A percentile compares a stretch with the other conserved stretches of the same genome.
These are phyloP conservation scores for Trametes pubescens DNA, from an alignment of 1,284 basidiomycete species.

Conservation along the genomic window DNA sequence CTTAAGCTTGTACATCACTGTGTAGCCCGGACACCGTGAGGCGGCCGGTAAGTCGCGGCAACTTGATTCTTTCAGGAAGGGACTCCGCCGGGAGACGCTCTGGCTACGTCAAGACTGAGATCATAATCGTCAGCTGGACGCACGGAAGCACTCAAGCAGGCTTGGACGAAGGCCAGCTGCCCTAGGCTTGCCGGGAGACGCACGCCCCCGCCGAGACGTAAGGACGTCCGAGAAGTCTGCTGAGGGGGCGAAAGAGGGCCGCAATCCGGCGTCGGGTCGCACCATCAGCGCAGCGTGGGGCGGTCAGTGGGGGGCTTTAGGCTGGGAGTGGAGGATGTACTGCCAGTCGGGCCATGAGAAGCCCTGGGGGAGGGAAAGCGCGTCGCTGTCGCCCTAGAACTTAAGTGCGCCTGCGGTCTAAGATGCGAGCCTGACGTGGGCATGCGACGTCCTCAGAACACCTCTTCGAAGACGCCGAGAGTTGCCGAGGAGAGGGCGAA, in stretches of 20 bases:
- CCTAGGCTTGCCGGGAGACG: slow-evolving; percentile 1
- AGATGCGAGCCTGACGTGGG: not conserved
- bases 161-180: not conserved
- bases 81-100: no score
- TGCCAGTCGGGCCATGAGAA: not conserved
- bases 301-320: not conserved
- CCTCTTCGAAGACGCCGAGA: not conserved
- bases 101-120: slow-evolving; percentile 3
- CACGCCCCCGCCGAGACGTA: not conserved
- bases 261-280: not conserved
- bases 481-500: not conserved
- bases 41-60: not conserved
- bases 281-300: slow-evolving; percentile 4
- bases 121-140: not conserved
- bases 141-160: not conserved
- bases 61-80: not conserved
- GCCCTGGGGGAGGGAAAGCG: not conserved
- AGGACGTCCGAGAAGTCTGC: not conserved
- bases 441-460: not conserved
- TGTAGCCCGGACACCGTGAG: no score
- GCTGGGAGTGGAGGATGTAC: not conserved
- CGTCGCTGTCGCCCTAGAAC: no score
- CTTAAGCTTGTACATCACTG: no score
- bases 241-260: not conserved
- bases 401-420: not conserved